Evolutionary conservation across 371 early-diverging fungal species (phyloP).

Genomic region (Smittium culicis): DNA sequence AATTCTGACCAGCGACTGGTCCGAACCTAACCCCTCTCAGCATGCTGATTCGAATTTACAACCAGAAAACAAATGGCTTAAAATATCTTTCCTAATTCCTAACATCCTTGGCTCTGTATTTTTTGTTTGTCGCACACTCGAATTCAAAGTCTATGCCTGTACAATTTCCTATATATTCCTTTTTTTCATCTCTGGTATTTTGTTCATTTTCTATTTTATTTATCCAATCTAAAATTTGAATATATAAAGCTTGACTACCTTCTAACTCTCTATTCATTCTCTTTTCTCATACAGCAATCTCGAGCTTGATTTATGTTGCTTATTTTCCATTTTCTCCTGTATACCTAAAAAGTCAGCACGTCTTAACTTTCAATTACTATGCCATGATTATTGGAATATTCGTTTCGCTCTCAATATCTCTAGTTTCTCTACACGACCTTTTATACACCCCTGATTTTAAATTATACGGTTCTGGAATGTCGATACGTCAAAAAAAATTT

Average conservation of each 20-base stretch:
- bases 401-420: neutral
- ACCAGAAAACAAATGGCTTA: too few relatives aligned
- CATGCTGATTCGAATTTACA: too few relatives aligned
- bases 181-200: neutral
- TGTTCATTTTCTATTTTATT: too few relatives aligned
- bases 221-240: too few relatives aligned
- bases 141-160: neutral
- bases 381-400: neutral
- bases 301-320: neutral
- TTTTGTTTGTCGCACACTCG: too few relatives aligned
- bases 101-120: too few relatives aligned
- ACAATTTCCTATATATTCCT: neutral
- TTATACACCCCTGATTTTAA: neutral
- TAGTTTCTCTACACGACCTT: neutral
- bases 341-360: neutral
- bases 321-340: neutral
- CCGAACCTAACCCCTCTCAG: neutral
- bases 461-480: neutral
- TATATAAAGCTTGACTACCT: too few relatives aligned
- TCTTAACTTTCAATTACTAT: neutral
- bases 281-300: neutral
- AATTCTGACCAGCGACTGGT: neutral
- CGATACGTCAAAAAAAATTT: neutral
- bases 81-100: too few relatives aligned
- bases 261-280: too few relatives aligned